A percentile compares a stretch with the other conserved stretches of the same genome.
Conservation (phyloP, 2,329 filamentous ascomycete genomes). For the Pseudogymnoascus sp. region DNA sequence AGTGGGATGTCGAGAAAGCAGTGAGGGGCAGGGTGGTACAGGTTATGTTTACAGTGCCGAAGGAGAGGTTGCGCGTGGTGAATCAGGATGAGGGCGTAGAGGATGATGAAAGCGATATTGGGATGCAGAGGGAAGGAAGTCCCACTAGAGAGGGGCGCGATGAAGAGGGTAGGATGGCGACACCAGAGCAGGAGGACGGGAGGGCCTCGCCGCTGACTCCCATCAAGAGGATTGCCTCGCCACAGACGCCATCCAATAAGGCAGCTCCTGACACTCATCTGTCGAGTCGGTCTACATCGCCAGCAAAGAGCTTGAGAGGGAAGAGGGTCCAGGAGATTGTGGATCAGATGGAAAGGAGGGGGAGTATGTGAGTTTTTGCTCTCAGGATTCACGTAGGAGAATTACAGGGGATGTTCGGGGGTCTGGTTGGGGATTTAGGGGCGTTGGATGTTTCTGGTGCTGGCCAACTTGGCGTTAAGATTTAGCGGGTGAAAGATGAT, state of each 20-base stretch:
- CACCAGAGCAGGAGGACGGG: not conserved
- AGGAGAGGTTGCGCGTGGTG: slow-evolving; percentile 78
- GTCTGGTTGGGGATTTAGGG: not conserved
- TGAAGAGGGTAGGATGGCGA: not conserved
- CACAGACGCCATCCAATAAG: not conserved
- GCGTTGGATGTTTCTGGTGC: not conserved
- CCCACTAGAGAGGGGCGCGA: slow-evolving; percentile 14
- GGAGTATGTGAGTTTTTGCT: not conserved
- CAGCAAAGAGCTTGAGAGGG: not conserved
- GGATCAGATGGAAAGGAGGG: slow-evolving; percentile 5
- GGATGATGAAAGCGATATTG: slow-evolving; percentile 37
- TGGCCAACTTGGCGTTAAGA: not conserved
- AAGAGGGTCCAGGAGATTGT: slow-evolving; percentile 1
- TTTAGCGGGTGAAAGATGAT: not conserved
- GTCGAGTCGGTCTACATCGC: slow-evolving; percentile 3
- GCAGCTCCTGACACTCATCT: not conserved
- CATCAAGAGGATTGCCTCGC: not conserved
- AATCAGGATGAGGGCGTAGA: slow-evolving; percentile 56
- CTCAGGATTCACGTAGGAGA: no score
- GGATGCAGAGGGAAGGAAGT: slow-evolving; percentile 21
- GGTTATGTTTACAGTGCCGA: slow-evolving; percentile 90
- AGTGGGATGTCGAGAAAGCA: slow-evolving; percentile 69
- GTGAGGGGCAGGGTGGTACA: slow-evolving; percentile 66
- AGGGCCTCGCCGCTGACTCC: not conserved
- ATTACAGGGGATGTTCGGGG: not conserved